Base-by-base conservation (phyloP, 2,329 filamentous ascomycete species). In the Venturia asperata region DNA sequence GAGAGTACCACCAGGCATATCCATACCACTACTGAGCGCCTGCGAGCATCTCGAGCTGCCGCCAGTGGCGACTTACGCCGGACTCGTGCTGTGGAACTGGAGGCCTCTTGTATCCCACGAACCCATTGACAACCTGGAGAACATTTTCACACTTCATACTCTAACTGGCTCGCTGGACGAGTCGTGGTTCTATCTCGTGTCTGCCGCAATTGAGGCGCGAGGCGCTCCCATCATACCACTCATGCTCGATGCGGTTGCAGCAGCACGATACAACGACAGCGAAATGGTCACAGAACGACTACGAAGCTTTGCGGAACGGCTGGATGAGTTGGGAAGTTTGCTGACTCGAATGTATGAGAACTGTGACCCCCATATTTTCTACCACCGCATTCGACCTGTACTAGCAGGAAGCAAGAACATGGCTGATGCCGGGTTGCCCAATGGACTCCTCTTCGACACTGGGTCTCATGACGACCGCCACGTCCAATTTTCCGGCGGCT, bases 161-260 rank as follows among this genome's bases (percentile, higher is more conserved):
- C 95, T 97, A 73, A 97, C 94, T 19, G 94, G 94, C 62, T 92
- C 92, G 9, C 81, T 96, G 65, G 94, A 99, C 74, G 94, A 99
- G 78, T 96, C 94, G 68, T 99, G 94, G 94, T 99, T 99, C 74
- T 99, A 97, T 74, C 82, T 99, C 15, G 86, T 97, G 63, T 97
- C 92, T 0, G 90, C 97, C 3, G 94, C 93, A 68, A 97, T 99
- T 68, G 94, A 99, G 77, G 92, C 92, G 64, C 88, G 91, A 65
- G 93, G 91, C 34, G 94, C 88, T 0, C 90, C 92, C 3, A 89
- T 92, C 66, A 87, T 99, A 64, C 87, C 92, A 0, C 79, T 96
- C 66, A 96, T 97, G 91, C 81, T 99, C 52, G 83, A 87, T 49
- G 94, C 94, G 60, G 92, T 99, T 66, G 81, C 85, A 63, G 92